A percentile compares a stretch with the other conserved stretches of the same genome.
Evolutionary conservation across 192 early-diverging fungal genomes (phyloP).

Genomic region (Entomortierella chlamydospora): DNA sequence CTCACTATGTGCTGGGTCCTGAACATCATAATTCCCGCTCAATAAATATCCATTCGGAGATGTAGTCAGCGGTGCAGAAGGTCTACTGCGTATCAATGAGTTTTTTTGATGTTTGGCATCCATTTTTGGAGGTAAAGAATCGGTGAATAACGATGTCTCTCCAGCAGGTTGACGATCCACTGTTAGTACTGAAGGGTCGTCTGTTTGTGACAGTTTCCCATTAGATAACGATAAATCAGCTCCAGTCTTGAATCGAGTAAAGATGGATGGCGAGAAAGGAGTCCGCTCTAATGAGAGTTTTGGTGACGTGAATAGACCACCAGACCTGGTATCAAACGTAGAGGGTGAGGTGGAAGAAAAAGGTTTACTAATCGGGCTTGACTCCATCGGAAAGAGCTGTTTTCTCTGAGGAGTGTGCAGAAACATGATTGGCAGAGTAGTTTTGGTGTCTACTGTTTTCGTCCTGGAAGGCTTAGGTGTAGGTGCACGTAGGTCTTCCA

Average conservation of each 20-base stretch:
- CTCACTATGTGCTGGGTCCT: background rate
- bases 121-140: too few species aligned
- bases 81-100: background rate
- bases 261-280: slow-evolving; percentile 33
- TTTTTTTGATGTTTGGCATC: background rate
- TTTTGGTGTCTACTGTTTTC: background rate
- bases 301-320: background rate
- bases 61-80: background rate
- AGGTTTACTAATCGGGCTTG: background rate
- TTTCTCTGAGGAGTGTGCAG: slow-evolving; percentile 46
- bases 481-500: slow-evolving; percentile 40
- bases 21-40: slow-evolving; percentile 18
- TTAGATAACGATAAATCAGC: background rate
- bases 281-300: background rate
- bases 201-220: background rate
- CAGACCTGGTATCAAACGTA: background rate
- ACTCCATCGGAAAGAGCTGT: slow-evolving; percentile 17
- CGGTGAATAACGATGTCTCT: too few species aligned
- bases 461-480: slow-evolving; percentile 40
- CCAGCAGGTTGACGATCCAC: too few species aligned
- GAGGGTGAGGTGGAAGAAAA: slow-evolving; percentile 14
- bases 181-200: background rate
- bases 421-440: slow-evolving; percentile 40
- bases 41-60: slow-evolving; percentile 7
- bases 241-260: slow-evolving; percentile 29